phyloP scores from a whole-genome alignment of 768 basidiomycete species.

The Tylopilus vinaceipallidus region DNA sequence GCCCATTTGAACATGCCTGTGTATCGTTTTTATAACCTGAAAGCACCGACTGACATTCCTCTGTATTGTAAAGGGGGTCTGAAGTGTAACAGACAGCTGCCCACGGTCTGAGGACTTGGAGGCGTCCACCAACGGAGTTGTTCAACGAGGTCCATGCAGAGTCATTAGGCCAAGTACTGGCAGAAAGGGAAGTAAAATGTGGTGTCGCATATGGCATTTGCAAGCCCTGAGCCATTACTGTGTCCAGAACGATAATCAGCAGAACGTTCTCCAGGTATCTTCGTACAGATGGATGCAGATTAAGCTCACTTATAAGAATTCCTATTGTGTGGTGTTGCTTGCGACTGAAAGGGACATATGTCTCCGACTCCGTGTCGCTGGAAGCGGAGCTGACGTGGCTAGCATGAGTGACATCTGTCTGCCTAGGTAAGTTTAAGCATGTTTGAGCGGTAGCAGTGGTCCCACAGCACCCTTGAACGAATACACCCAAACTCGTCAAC shows the following conservation, averaged over 20 bases:
- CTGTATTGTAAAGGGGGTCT: conserved; percentile 16
- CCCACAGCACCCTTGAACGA: no score
- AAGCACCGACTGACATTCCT: conserved; percentile 15
- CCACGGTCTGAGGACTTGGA: conserved; percentile 21
- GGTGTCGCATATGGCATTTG: conserved; percentile 9
- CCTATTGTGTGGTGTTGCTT: no score
- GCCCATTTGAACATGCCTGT: conserved; percentile 4
- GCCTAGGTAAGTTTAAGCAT: no score
- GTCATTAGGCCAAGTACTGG: conserved; percentile 7
- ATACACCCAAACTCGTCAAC: no score
- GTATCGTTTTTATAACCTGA: conserved; percentile 15
- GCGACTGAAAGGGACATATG: no score
- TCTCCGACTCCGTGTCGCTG: no score
- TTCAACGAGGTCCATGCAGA: conserved; percentile 16
- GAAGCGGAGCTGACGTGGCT: no score
- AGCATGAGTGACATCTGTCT: no score
- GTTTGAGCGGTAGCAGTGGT: no score
- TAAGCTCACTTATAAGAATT: no score
- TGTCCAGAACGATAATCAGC: not conserved
- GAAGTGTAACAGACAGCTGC: conserved; percentile 21
- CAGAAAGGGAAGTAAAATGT: conserved; percentile 3
- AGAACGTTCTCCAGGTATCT: no score
- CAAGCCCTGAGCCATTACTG: not conserved
- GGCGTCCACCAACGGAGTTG: conserved; percentile 13
- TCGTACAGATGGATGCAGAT: no score